Evolutionary conservation across 2,329 filamentous ascomycete species (phyloP), one percentile per base, ranked within the genome.

Genomic region (Colletotrichum tabaci): DNA sequence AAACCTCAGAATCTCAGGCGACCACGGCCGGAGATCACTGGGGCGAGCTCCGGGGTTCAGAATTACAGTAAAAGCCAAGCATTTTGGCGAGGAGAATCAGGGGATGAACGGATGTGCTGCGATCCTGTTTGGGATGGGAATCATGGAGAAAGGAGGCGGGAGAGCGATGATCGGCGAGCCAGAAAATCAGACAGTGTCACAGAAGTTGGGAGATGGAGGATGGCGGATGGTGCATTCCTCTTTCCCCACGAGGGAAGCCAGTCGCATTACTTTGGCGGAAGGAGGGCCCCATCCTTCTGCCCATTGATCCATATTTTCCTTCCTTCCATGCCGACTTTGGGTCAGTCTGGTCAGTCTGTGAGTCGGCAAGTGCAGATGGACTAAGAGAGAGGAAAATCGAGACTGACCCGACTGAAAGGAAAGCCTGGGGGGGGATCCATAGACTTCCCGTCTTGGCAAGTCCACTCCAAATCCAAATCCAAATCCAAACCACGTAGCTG

Each of bases 31-130:
- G 52, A 35, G 58, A 63, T 60, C 46, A 56, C 46, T 53, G 58
- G 53, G 60, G 58, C 68, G 56, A 63, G 18, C 47, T 42, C 53
- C 64, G 46, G 42, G 53, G 42, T 52, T 63, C 58, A 44, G 44
- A 64, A 60, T 55, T 46, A 46, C 23, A 53, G 38, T 63, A 55
- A 18, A 64, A 23, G 65, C 65, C 65, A 68, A 72, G 69, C 66
- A 68, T 64, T 72, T 72, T 67, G 47, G 58, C 65, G 66, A 72
- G 65, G 69, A 35, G 61, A 62, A 52, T 52, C 47, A 62, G 57
- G 68, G 64, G 57, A 67, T 38, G 65, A 64, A 69, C 69, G 53
- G 57, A 68, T 69, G 69, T 64, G 69, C 47, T 55, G 66, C 52
- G 53, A 69, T 64, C 53, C 69, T 60, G 65, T 72, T 61, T 72